A percentile compares a stretch with the other conserved stretches of the same genome.
phyloP scores from a whole-genome alignment of 495 filamentous ascomycete species.

The Lentithecium fluviatile region DNA sequence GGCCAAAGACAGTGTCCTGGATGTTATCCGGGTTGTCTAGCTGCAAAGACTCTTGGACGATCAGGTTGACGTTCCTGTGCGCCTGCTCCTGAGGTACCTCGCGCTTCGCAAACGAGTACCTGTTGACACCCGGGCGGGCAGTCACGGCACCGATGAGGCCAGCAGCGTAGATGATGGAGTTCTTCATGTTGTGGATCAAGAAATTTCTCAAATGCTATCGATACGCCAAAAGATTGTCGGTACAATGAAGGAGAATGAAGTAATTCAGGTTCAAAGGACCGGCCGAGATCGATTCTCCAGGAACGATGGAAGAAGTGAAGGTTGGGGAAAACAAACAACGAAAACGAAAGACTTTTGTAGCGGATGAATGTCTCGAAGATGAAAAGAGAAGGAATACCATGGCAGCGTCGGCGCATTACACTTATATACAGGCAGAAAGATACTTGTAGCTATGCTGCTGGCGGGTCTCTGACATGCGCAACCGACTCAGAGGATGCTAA shows the following conservation, averaged over 20 bases:
- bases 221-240: conserved; percentile 7
- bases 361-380: conserved; percentile 1
- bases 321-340: conserved; percentile 9
- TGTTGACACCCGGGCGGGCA: conserved; percentile 12
- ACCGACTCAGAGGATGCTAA: not conserved
- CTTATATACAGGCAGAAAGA: conserved; percentile 27
- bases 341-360: conserved; percentile 31
- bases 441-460: not conserved
- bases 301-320: conserved; percentile 35
- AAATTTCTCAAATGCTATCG: conserved; percentile 7
- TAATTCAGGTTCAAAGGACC: conserved; percentile 28
- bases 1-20: conserved; percentile 60
- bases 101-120: conserved; percentile 40
- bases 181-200: conserved; percentile 28
- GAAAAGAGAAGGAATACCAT: not conserved
- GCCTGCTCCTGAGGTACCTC: conserved; percentile 64
- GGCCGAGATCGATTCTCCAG: conserved; percentile 37
- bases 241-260: conserved; percentile 12
- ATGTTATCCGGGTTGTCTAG: conserved; percentile 63
- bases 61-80: conserved; percentile 55
- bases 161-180: conserved; percentile 31
- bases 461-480: conserved; percentile 2
- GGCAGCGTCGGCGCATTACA: conserved; percentile 10
- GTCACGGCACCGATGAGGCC: conserved; percentile 24
- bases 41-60: conserved; percentile 49